Conservation (phyloP, 179 eudicot genomes). For the Heliamphora pulchella region DNA sequence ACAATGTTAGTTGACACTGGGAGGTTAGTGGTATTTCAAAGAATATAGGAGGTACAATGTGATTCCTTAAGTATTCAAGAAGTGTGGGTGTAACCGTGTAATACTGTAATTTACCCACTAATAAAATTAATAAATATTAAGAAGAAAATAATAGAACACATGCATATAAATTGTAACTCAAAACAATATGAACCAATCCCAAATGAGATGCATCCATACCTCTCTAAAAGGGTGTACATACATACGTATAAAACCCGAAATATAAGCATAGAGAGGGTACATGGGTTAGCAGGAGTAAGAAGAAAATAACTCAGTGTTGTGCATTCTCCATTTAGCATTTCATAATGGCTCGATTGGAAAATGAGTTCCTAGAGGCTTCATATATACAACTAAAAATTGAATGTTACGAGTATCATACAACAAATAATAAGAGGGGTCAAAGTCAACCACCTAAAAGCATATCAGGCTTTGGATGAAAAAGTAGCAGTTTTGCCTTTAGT, state of each 20-base stretch:
- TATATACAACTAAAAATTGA: neutral
- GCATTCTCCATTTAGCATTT: neutral
- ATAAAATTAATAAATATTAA: neutral
- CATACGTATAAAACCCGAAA: too few species aligned
- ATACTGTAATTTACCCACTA: too few species aligned
- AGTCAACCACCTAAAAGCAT: constrained; percentile 55
- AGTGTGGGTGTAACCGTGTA: too few species aligned
- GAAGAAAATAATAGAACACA: neutral
- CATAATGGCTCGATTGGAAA: neutral
- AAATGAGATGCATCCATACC: neutral
- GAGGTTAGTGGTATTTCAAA: too few species aligned
- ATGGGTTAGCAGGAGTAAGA: neutral
- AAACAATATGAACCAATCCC: neutral
- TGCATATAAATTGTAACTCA: neutral
- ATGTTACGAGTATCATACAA: neutral
- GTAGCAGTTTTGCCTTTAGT: constrained; percentile 47
- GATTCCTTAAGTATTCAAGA: too few species aligned
- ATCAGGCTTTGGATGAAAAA: constrained; percentile 74
- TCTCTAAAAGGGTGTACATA: neutral
- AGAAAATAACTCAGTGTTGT: neutral
- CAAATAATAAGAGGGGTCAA: neutral
- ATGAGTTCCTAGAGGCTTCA: neutral
- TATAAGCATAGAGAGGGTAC: neutral
- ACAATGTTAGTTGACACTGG: too few species aligned
- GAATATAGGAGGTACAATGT: too few species aligned